Conservation (phyloP, 306 rosid genomes). For the Aeschynomene evenia region DNA sequence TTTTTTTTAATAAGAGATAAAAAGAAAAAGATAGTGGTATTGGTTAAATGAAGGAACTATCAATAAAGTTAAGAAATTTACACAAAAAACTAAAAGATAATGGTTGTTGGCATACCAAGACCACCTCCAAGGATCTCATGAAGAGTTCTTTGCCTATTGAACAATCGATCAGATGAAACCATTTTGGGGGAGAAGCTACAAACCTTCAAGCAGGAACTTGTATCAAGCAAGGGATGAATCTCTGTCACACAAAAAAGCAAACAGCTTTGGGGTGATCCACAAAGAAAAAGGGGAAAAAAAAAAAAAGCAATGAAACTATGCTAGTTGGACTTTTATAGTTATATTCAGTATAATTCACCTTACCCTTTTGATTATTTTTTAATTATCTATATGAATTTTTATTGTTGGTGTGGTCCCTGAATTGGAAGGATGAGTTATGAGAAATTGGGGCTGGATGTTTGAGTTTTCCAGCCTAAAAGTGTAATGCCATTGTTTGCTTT, state of each 20-base stretch:
- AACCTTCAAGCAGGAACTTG: conserved; percentile 16
- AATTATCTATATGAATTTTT: neutral
- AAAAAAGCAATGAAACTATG: conserved; percentile 24
- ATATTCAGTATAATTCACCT: neutral
- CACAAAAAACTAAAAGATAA: conserved; percentile 21
- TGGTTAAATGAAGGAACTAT: neutral
- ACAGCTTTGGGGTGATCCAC: conserved; percentile 33
- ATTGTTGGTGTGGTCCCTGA: conserved; percentile 33
- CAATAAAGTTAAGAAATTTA: conserved; percentile 26
- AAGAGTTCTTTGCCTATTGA: conserved; percentile 59
- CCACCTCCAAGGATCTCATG: conserved; percentile 86
- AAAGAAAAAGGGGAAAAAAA: neutral
- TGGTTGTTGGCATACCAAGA: conserved; percentile 47
- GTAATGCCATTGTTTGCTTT: conserved; percentile 5
- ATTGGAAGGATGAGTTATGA: neutral
- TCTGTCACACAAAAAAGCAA: conserved; percentile 27
- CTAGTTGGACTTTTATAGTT: neutral
- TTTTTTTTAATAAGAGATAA: neutral
- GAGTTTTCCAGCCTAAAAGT: conserved; percentile 42
- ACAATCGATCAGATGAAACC: conserved; percentile 74
- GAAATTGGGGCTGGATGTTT: conserved; percentile 8
- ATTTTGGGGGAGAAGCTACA: conserved; percentile 34
- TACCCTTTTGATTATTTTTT: neutral
- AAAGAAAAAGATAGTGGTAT: neutral
- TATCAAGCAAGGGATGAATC: conserved; percentile 42